Conservation (phyloP, 2,329 filamentous ascomycete genomes). For the Colletotrichum sp. region DNA sequence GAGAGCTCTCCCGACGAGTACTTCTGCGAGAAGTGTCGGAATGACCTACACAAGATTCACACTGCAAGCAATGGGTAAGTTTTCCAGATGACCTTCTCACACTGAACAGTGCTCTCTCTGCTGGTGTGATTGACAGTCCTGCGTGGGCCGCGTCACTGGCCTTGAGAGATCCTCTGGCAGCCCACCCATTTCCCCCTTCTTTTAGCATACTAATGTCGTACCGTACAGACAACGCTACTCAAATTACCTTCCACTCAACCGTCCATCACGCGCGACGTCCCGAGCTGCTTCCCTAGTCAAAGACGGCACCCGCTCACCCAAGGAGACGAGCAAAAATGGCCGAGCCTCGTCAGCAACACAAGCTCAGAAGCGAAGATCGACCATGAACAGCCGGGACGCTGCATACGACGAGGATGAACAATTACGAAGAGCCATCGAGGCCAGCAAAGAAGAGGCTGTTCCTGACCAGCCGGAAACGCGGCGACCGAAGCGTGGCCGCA, state of each 20-base stretch:
- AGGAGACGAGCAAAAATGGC: conserved; percentile 60
- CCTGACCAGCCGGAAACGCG: conserved; percentile 60
- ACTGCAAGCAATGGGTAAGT: conserved; percentile 84
- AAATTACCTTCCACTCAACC: conserved; percentile 67
- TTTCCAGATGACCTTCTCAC: not conserved
- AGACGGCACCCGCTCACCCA: conserved; percentile 61
- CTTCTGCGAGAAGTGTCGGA: conserved; percentile 94
- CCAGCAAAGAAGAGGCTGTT: conserved; percentile 83
- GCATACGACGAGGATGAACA: conserved; percentile 96
- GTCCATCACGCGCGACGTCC: conserved; percentile 60
- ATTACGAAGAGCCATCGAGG: conserved; percentile 87
- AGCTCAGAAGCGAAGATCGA: conserved; percentile 84
- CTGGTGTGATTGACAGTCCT: not conserved
- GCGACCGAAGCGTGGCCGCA: conserved; percentile 82
- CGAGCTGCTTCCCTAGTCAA: conserved; percentile 71
- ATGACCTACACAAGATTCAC: conserved; percentile 87
- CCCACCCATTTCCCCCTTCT: not conserved
- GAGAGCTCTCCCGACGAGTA: conserved; percentile 94
- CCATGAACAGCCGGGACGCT: conserved; percentile 95
- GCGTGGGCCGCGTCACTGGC: not conserved
- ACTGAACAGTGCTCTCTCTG: not conserved
- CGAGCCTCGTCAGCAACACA: conserved; percentile 57
- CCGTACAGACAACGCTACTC: conserved; percentile 66
- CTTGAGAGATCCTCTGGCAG: not conserved
- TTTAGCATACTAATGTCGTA: not conserved